These are phyloP conservation scores for Boletus albobrunnescens DNA, from an alignment of 1,284 basidiomycete species.

Conservation along the genomic window DNA sequence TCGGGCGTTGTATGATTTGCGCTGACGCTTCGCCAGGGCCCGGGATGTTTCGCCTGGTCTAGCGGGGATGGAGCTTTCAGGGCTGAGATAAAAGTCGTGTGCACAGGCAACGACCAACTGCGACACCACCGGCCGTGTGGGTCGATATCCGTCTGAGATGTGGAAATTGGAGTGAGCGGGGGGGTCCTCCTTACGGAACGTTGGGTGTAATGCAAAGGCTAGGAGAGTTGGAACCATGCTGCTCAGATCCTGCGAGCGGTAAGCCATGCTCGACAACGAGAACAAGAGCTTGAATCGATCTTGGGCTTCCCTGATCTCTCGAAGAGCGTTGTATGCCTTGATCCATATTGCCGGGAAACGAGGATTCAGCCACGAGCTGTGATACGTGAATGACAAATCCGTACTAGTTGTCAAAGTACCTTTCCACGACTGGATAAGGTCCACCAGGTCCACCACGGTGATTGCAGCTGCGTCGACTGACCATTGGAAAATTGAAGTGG, in stretches of 20 bases:
- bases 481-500: conserved; percentile 1
- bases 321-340: background rate
- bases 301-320: background rate
- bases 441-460: background rate
- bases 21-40: background rate
- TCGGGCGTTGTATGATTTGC: background rate
- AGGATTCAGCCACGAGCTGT: background rate
- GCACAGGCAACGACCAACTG: background rate
- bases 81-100: background rate
- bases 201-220: background rate
- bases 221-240: background rate
- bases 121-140: background rate
- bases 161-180: background rate
- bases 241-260: background rate
- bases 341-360: background rate
- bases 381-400: background rate
- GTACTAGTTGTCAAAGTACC: background rate
- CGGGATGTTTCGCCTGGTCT: background rate
- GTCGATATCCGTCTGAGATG: background rate
- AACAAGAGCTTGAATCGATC: background rate
- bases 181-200: background rate
- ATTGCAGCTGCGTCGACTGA: background rate
- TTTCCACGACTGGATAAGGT: background rate
- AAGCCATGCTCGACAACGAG: background rate
- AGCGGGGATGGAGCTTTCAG: background rate